Conservation (phyloP, 2,329 filamentous ascomycete genomes). For the Metarhizium robertsii region DNA sequence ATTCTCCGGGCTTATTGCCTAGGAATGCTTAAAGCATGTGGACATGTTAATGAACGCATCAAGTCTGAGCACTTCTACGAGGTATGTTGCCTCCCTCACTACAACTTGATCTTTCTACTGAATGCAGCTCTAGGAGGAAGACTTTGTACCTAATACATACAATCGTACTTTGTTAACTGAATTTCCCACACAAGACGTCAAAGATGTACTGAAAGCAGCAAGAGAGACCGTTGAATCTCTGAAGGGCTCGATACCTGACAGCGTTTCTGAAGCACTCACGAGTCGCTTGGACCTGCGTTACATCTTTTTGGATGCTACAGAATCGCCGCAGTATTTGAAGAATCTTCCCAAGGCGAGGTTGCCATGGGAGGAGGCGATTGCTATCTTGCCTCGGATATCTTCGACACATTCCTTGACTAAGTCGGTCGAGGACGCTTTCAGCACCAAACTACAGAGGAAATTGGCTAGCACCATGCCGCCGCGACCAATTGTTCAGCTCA, state of each 20-base stretch:
- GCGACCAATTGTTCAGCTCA: conserved; percentile 73
- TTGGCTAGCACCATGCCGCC: conserved; percentile 91
- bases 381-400: conserved; percentile 45
- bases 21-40: conserved; percentile 73
- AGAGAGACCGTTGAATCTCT: conserved; percentile 38
- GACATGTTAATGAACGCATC: conserved; percentile 67
- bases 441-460: conserved; percentile 80
- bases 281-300: conserved; percentile 58
- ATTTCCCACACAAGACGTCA: conserved; percentile 48
- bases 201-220: conserved; percentile 44
- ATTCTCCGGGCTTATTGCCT: conserved; percentile 81
- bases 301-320: conserved; percentile 47
- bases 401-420: conserved; percentile 53
- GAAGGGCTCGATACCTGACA: conserved; percentile 25
- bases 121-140: conserved; percentile 61
- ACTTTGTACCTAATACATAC: conserved; percentile 90
- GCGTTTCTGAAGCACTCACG: conserved; percentile 47
- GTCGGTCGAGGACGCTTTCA: conserved; percentile 70
- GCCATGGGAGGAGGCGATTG: conserved; percentile 42
- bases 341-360: conserved; percentile 36
- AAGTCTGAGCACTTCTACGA: conserved; percentile 85
- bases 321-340: conserved; percentile 35
- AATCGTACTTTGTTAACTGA: conserved; percentile 65
- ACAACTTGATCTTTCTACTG: neutral
- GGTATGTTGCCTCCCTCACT: conserved; percentile 32